Evolutionary conservation across 208 protist genomes (phyloP).

Genomic region (Leishmania braziliensis): DNA sequence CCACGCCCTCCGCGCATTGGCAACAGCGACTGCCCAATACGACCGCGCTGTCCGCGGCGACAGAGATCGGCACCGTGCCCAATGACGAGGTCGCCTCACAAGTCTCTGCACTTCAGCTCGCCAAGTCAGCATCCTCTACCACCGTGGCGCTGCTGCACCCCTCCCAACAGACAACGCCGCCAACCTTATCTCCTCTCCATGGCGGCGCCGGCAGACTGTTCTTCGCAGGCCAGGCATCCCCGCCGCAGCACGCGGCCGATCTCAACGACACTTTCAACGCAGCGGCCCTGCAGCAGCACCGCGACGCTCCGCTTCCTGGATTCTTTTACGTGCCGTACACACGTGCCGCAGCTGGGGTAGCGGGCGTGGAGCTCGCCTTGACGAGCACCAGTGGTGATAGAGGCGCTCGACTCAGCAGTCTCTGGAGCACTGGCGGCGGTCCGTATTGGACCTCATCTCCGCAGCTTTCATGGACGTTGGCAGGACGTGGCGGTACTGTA

Average conservation of each 20-base stretch:
- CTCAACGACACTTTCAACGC: background rate
- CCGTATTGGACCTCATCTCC: background rate
- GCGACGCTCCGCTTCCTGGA: slow-evolving; percentile 3
- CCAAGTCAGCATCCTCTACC: background rate
- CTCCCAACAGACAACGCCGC: background rate
- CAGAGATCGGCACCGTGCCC: background rate
- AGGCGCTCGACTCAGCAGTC: background rate
- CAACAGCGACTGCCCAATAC: background rate
- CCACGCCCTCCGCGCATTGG: background rate
- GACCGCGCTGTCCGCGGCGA: background rate
- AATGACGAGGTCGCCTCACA: slow-evolving; percentile 27
- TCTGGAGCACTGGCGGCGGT: background rate
- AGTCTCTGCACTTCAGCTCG: background rate
- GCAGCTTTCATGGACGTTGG: background rate
- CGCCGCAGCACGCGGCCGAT: background rate
- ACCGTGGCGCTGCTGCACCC: background rate
- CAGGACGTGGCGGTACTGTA: background rate
- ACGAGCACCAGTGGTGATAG: background rate
- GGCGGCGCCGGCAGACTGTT: background rate
- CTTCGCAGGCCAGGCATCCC: background rate
- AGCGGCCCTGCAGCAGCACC: background rate
- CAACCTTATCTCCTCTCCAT: background rate
- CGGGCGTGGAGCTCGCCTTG: background rate
- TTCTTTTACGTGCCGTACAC: slow-evolving; percentile 28
- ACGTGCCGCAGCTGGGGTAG: background rate